phyloP scores from a whole-genome alignment of 169 alveolate species.

The Perkinsus marinus region DNA sequence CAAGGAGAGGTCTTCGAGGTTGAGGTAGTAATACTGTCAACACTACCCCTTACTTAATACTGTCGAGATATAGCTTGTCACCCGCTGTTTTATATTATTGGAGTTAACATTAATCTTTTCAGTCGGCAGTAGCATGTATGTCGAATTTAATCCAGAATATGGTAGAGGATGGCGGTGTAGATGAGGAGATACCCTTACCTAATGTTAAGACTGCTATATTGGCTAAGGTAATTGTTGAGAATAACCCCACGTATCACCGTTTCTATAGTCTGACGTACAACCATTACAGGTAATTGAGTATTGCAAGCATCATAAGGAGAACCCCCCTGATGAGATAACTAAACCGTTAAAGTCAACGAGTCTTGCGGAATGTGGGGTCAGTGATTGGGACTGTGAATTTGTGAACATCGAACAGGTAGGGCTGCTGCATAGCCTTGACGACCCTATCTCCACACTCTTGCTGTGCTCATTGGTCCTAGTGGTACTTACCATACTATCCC shows the following conservation, averaged over 20 bases:
- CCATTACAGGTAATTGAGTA: slow-evolving; percentile 59
- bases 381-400: slow-evolving; percentile 77
- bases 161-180: slow-evolving; percentile 78
- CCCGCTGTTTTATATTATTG: too few relatives aligned
- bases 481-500: background rate
- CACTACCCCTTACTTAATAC: too few relatives aligned
- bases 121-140: slow-evolving; percentile 48
- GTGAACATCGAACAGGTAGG: slow-evolving; percentile 75
- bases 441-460: too few relatives aligned
- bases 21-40: slow-evolving; percentile 16
- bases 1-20: slow-evolving; percentile 67
- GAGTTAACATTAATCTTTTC: background rate
- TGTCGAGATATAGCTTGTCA: too few relatives aligned
- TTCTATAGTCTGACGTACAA: too few relatives aligned
- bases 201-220: slow-evolving; percentile 68
- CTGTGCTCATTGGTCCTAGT: slow-evolving; percentile 66
- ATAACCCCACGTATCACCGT: too few relatives aligned
- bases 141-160: slow-evolving; percentile 66
- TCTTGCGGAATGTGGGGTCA: slow-evolving; percentile 55
- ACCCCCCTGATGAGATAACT: slow-evolving; percentile 78
- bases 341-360: slow-evolving; percentile 75
- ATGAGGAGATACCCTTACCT: slow-evolving; percentile 81
- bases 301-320: slow-evolving; percentile 72
- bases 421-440: too few relatives aligned
- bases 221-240: slow-evolving; percentile 53